Base-by-base conservation (phyloP, 352 stramenopile genomes). In the Phytophthora europaea region DNA sequence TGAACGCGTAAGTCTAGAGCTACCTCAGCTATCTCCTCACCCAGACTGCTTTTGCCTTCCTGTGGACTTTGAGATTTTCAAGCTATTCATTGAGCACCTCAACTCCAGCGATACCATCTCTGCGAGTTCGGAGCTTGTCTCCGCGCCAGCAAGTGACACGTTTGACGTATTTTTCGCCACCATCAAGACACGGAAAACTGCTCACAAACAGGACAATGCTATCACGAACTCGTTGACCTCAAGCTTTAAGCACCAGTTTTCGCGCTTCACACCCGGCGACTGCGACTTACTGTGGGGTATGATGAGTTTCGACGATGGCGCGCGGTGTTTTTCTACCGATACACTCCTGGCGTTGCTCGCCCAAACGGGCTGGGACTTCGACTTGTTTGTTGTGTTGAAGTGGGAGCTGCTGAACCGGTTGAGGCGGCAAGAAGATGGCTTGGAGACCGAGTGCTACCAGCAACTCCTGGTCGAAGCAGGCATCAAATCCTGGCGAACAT, bases 41-140 rank as follows among this genome's bases (percentile, higher is more conserved):
- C 87, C 87, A 16, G 84, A 96, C 26, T 96, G 89, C 33, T 95
- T 95, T 59, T 95, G 89, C 36, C 75, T 95, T 16, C 87, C 89
- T 12, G 82, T 94, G 0, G 89, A 95, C 66, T 92, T 95, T 33
- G 83, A 90, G 53, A 80, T 94, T 33, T 72, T 95, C 12, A 52
- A 79, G 28, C 18, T 81, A 4, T 86, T 89, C 31, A 75, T 92
- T 34, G 20, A 79, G 10, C 53, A 74, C 26, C 65, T 87, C 7
- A 54, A 59, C 12, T 20, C 18, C 23, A 70, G 8, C 16, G 28
- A 6, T 36, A 0, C 40, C 33, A 48, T 75, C 4, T 77, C 34
- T 12, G 61, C 56, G 15, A 63, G 26, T 2, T 52, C 68, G 8
- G 55, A 81, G n/a, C 34, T 82, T 6, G 63, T 79, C 0, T 75